Base-by-base conservation (phyloP, 208 protist species). In the Borovskyia barvae region DNA sequence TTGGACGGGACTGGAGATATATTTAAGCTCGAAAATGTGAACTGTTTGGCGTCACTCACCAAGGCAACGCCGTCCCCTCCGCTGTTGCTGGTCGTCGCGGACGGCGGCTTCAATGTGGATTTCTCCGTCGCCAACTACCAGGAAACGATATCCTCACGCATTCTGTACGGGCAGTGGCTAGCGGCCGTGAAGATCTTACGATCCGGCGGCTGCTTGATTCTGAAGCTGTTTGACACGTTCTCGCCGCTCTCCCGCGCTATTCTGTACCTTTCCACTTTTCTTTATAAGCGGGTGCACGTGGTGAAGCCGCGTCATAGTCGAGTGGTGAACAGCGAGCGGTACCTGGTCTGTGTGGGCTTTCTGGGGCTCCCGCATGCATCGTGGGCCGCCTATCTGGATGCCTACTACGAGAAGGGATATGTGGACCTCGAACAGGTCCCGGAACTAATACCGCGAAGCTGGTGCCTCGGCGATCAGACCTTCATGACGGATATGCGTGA, bases 201-300 rank as follows among this genome's bases (percentile, higher is more conserved):
- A 3, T 39, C 25, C 3, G 81, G 85, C 11, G 89, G 89, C 37
- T 91, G 69, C 20, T 87, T 94, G 58, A 76, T 97, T 24, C 66
- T 94, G 61, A 97, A 97, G 70, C 77, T 93, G 5, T 97, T 95
- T 57, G 92, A 97, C 67, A 92, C 85, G 20, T 94, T 97, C 58
- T 82, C 87, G 4, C 82, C 88, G 4, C 58, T 91, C n/a, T 78
- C 81, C n/a, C 59, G 84, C 3, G 58, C 80, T 5, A 45, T 95
- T 20, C 58, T 97, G 32, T 97, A 80, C 60, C 60, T 95, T 0
- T 83, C 89, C 33, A 92, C 85, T 5, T 86, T 85, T 58, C 43
- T 95, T 20, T 97, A 92, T 57, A 66, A 90, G 9, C 65, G 70
- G 9, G 88, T 97, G 11, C 82, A 88, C 62, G 59, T 97, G 15